Evolutionary conservation across 306 rosid genomes (phyloP).

Genomic region (Prosopis cineraria): DNA sequence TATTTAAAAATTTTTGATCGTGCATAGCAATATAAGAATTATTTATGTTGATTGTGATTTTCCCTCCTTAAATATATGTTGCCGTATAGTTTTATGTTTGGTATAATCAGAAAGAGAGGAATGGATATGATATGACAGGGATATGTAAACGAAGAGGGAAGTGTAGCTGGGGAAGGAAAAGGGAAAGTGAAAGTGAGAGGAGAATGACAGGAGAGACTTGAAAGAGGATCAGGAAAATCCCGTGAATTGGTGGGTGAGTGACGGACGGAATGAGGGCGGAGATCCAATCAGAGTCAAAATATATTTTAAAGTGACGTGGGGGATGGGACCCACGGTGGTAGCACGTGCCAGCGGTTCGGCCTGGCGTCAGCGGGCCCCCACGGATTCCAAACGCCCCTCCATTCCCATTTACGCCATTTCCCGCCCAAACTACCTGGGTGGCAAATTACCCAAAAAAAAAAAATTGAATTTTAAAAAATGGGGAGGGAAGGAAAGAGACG

Average conservation of each 20-base stretch:
- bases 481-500: not conserved
- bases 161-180: not conserved
- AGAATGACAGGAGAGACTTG: not conserved
- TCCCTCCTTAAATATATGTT: no score
- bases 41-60: no score
- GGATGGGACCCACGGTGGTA: not conserved
- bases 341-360: not conserved
- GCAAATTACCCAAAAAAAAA: no score
- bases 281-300: not conserved
- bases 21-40: no score
- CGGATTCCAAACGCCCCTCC: slow-evolving; percentile 29
- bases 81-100: no score
- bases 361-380: not conserved
- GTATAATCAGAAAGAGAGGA: not conserved
- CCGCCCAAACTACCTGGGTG: slow-evolving; percentile 36
- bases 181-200: not conserved
- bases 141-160: not conserved
- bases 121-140: not conserved
- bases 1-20: no score
- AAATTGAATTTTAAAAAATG: not conserved
- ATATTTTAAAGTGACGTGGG: not conserved
- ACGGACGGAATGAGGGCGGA: not conserved
- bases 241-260: slow-evolving; percentile 1
- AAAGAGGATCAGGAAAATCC: not conserved
- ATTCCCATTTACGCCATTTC: slow-evolving; percentile 25